These are phyloP conservation scores for Hypholoma fasciculare DNA, from an alignment of 768 basidiomycete genomes.

Conservation along the genomic window DNA sequence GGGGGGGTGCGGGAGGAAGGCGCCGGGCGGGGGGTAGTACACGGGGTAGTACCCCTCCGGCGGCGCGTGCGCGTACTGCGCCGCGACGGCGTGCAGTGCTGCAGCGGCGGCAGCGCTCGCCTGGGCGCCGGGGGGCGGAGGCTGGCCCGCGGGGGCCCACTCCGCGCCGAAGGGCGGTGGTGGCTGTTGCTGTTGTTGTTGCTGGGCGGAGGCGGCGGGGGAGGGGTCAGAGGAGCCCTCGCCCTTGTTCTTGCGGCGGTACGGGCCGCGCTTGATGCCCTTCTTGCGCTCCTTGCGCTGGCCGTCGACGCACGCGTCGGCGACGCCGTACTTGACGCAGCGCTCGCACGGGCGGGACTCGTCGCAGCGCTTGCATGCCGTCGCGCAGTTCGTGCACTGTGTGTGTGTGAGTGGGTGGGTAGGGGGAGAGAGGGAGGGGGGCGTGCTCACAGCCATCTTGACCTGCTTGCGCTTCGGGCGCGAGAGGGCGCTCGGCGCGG, in stretches of 20 bases:
- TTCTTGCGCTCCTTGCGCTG: slow-evolving; percentile 93
- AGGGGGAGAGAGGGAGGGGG: neutral
- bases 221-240: slow-evolving; percentile 14
- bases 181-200: no score
- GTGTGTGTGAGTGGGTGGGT: slow-evolving; percentile 1
- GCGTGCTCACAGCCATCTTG: slow-evolving; percentile 68
- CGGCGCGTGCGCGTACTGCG: slow-evolving; percentile 22
- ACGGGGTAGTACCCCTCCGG: slow-evolving; percentile 43
- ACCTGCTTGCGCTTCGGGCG: slow-evolving; percentile 83
- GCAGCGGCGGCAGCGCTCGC: slow-evolving; percentile 25
- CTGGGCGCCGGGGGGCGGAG: slow-evolving; percentile 24
- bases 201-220: no score
- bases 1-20: slow-evolving; percentile 30
- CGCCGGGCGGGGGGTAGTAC: slow-evolving; percentile 35
- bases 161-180: slow-evolving; percentile 19
- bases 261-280: slow-evolving; percentile 85
- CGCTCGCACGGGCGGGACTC: slow-evolving; percentile 87
- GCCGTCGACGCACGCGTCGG: slow-evolving; percentile 80
- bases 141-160: slow-evolving; percentile 26
- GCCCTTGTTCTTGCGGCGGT: slow-evolving; percentile 61
- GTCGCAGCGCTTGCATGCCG: slow-evolving; percentile 88
- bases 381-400: slow-evolving; percentile 83
- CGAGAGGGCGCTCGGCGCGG: slow-evolving; percentile 25
- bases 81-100: slow-evolving; percentile 31
- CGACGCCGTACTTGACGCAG: slow-evolving; percentile 85